phyloP scores from a whole-genome alignment of 768 basidiomycete species.

The Leucocoprinus sp. region DNA sequence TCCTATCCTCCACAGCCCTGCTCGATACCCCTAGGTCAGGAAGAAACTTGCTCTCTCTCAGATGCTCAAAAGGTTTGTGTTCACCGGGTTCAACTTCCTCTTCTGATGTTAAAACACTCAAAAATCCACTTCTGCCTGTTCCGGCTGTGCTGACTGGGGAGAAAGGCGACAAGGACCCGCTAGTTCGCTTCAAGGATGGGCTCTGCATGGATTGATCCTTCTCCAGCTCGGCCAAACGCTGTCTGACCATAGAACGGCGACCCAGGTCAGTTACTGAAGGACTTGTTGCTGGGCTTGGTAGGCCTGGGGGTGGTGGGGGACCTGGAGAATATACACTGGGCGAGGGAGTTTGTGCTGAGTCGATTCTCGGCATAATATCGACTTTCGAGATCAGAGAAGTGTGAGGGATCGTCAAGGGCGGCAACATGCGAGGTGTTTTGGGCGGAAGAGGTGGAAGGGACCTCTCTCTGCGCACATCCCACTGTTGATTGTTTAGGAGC shows the following conservation, averaged over 20 bases:
- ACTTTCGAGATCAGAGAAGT: slow-evolving; percentile 6
- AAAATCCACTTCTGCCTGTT: slow-evolving; percentile 5
- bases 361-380: slow-evolving; percentile 7
- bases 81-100: background rate
- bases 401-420: slow-evolving; percentile 13
- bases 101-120: background rate
- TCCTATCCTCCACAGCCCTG: background rate
- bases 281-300: slow-evolving; percentile 23
- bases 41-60: background rate
- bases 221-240: slow-evolving; percentile 58
- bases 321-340: slow-evolving; percentile 20
- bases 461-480: slow-evolving; percentile 18
- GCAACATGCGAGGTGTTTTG: slow-evolving; percentile 11
- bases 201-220: slow-evolving; percentile 14
- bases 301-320: slow-evolving; percentile 1
- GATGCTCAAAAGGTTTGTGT: background rate
- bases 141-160: slow-evolving; percentile 1
- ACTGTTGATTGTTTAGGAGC: background rate
- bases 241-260: slow-evolving; percentile 55
- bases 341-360: slow-evolving; percentile 13
- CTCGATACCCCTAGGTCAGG: background rate
- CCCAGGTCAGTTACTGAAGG: slow-evolving; percentile 58
- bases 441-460: slow-evolving; percentile 25
- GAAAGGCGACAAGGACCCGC: background rate
- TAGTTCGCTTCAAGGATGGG: slow-evolving; percentile 12